Conservation (phyloP, 179 eudicot species). For the Corrigiola litoralis region DNA sequence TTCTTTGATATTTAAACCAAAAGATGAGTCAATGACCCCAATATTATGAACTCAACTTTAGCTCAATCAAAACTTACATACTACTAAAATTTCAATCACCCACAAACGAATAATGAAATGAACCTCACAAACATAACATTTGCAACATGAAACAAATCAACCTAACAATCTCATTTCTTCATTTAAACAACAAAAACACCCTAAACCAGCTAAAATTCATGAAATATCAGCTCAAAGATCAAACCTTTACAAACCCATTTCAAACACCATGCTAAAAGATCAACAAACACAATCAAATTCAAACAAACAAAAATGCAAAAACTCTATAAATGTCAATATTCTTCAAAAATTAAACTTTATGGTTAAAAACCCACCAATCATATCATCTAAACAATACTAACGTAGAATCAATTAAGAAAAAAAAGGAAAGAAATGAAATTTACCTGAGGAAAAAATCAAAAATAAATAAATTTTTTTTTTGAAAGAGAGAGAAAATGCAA, state of each 20-base stretch:
- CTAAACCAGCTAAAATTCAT: not conserved
- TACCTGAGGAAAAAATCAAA: constrained; percentile 22
- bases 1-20: not conserved
- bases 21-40: constrained; percentile 15
- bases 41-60: not conserved
- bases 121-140: not conserved
- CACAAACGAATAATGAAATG: not conserved
- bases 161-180: too few species aligned
- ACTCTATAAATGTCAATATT: not conserved
- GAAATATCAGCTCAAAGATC: constrained; percentile 7
- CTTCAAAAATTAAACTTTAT: constrained; percentile 3
- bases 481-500: not conserved
- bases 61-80: constrained; percentile 1
- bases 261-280: constrained; percentile 12
- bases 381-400: not conserved
- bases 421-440: constrained; percentile 1
- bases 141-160: not conserved
- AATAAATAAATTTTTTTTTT: constrained; percentile 5
- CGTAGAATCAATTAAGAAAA: not conserved
- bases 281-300: not conserved
- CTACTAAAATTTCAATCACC: not conserved
- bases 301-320: constrained; percentile 12
- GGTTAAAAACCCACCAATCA: not conserved
- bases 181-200: not conserved
- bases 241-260: constrained; percentile 11